Evolutionary conservation across 2,329 filamentous ascomycete species (phyloP).

Genomic region (Ophiostoma ips): DNA sequence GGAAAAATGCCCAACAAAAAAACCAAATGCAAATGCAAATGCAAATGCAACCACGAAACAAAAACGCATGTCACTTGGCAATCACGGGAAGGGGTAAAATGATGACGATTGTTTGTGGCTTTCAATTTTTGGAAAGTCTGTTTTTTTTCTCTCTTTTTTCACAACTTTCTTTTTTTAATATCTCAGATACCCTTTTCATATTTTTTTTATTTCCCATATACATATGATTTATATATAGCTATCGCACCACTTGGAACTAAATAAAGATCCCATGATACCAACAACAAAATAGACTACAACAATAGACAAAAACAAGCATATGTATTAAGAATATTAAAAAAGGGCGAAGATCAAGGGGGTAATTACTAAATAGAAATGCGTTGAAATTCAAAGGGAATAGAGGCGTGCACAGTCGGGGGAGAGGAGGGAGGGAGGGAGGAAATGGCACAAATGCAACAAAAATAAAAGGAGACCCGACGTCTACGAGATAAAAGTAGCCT

Average conservation of each 20-base stretch:
- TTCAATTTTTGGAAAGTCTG: background rate
- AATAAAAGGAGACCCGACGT: background rate
- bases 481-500: constrained; percentile 91
- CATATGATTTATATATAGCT: background rate
- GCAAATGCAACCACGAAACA: background rate
- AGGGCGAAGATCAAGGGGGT: background rate
- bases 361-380: constrained; percentile 1
- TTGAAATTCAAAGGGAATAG: background rate
- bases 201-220: background rate
- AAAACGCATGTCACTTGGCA: background rate
- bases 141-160: background rate
- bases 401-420: no score
- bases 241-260: background rate
- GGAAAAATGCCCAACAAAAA: background rate
- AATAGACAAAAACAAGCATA: background rate
- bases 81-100: background rate
- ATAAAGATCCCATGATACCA: background rate
- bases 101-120: background rate
- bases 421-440: background rate
- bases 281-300: background rate
- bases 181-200: constrained; percentile 8
- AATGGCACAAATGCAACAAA: background rate
- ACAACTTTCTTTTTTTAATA: constrained; percentile 1
- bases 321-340: background rate
- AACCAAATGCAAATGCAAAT: background rate